Evolutionary conservation across 345 rosid species (phyloP).

Genomic region (Noccaea bulbosa): DNA sequence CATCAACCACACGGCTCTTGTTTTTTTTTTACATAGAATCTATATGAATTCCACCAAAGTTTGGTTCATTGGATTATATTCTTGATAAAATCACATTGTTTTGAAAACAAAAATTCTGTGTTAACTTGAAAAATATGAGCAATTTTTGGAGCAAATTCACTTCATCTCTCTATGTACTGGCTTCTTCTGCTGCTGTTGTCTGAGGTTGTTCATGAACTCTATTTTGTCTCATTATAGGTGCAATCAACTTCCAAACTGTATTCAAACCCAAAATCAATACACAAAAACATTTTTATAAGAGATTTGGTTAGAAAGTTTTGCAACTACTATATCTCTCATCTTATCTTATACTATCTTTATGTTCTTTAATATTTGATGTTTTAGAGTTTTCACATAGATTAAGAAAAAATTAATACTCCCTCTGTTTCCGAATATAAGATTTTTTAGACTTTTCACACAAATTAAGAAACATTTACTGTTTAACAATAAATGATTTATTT

Average conservation of each 20-base stretch:
- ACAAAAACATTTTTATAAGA: neutral
- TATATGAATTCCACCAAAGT: neutral
- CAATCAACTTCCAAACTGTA: constrained; percentile 84
- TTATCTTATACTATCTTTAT: no score
- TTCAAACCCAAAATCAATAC: neutral
- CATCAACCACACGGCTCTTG: neutral
- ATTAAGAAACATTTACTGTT: no score
- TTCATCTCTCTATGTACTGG: constrained; percentile 37
- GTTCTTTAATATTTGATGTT: no score
- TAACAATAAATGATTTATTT: no score
- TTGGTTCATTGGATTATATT: constrained; percentile 23
- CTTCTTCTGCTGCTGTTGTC: constrained; percentile 44
- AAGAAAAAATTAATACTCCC: no score
- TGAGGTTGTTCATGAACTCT: constrained; percentile 52
- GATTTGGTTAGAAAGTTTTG: neutral
- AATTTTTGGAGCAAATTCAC: constrained; percentile 32
- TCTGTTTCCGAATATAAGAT: no score
- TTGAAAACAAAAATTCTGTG: constrained; percentile 13
- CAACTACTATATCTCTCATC: neutral
- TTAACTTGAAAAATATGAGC: neutral
- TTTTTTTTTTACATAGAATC: neutral
- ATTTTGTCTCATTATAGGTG: constrained; percentile 61
- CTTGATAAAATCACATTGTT: constrained; percentile 14
- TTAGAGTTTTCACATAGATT: no score
- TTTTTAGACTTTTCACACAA: no score